Percentiles rank a stretch among this genome's conserved stretches.
Conservation (phyloP, 305 asterid genomes). For the Rubia balearica region DNA sequence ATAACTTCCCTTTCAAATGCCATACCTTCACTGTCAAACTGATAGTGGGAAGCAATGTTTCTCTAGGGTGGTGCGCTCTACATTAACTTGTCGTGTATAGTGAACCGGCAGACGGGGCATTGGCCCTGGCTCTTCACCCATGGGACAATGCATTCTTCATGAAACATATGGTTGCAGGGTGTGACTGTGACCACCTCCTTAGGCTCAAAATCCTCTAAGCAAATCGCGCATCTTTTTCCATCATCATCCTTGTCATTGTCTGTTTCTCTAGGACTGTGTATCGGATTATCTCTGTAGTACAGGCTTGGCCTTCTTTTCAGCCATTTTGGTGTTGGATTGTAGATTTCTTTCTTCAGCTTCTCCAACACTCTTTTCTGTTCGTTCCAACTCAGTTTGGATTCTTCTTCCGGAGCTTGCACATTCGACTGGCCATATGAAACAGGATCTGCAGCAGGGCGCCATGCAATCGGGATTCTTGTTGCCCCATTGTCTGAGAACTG, state of each 20-base stretch:
- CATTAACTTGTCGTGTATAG: slow-evolving; percentile 23
- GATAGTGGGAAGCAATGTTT: slow-evolving; percentile 7
- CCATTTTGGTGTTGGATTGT: slow-evolving; percentile 54
- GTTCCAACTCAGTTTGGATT: slow-evolving; percentile 40
- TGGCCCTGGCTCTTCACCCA: slow-evolving; percentile 78
- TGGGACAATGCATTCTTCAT: slow-evolving; percentile 79
- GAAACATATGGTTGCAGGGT: slow-evolving; percentile 89
- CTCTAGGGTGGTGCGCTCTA: slow-evolving; percentile 10
- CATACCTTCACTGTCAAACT: slow-evolving; percentile 10
- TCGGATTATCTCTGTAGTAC: slow-evolving; percentile 32
- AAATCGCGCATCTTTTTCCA: slow-evolving; percentile 63
- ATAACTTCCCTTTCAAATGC: slow-evolving; percentile 6
- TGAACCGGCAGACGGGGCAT: slow-evolving; percentile 83
- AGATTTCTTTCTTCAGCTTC: slow-evolving; percentile 59
- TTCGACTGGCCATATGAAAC: slow-evolving; percentile 28
- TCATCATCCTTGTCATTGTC: slow-evolving; percentile 33
- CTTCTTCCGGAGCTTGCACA: slow-evolving; percentile 20
- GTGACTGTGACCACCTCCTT: slow-evolving; percentile 56
- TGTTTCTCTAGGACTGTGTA: slow-evolving; percentile 11
- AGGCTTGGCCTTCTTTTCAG: slow-evolving; percentile 20
- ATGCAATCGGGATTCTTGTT: slow-evolving; percentile 14
- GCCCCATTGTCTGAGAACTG: slow-evolving; percentile 19
- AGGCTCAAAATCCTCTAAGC: slow-evolving; percentile 75
- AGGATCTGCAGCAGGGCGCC: slow-evolving; percentile 14
- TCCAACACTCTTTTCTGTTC: slow-evolving; percentile 47